Evolutionary conservation across 2,329 filamentous ascomycete genomes (phyloP).

Genomic region (Ceratocystis lukuohia): DNA sequence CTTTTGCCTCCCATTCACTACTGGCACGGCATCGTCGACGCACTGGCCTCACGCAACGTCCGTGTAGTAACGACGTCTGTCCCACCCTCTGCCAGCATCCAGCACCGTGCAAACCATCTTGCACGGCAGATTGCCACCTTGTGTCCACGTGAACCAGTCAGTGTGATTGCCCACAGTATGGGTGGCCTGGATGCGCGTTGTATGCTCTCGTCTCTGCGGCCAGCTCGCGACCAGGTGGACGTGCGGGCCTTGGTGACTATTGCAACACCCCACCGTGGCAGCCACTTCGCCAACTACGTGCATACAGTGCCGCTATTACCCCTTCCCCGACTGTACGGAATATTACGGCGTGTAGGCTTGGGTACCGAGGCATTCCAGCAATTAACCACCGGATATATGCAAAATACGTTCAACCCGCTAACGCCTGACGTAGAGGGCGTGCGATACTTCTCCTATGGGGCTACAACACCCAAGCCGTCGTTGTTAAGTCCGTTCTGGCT

Average conservation of each 20-base stretch:
- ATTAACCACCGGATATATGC: conserved; percentile 46
- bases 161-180: conserved; percentile 62
- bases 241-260: conserved; percentile 42
- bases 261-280: conserved; percentile 43
- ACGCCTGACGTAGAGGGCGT: conserved; percentile 41
- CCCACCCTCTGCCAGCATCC: conserved; percentile 47
- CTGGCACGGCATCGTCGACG: conserved; percentile 51
- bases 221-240: conserved; percentile 28
- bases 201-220: conserved; percentile 46
- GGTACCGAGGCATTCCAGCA: conserved; percentile 49
- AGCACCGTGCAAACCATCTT: conserved; percentile 45
- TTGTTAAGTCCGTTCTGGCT: conserved; percentile 50
- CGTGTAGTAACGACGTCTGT: conserved; percentile 48
- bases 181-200: conserved; percentile 52
- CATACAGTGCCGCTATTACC: conserved; percentile 31
- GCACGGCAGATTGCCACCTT: conserved; percentile 36
- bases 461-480: conserved; percentile 38
- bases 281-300: conserved; percentile 41
- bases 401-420: conserved; percentile 43
- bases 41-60: conserved; percentile 39
- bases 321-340: conserved; percentile 41
- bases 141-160: conserved; percentile 43
- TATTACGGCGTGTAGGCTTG: conserved; percentile 39
- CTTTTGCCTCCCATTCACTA: conserved; percentile 43
- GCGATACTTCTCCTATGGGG: conserved; percentile 51